Percentiles rank a stretch among this genome's conserved stretches.
These are phyloP conservation scores for Dillenia suffruticosa DNA, from an alignment of 164 flowering plant genomes.

Conservation along the genomic window DNA sequence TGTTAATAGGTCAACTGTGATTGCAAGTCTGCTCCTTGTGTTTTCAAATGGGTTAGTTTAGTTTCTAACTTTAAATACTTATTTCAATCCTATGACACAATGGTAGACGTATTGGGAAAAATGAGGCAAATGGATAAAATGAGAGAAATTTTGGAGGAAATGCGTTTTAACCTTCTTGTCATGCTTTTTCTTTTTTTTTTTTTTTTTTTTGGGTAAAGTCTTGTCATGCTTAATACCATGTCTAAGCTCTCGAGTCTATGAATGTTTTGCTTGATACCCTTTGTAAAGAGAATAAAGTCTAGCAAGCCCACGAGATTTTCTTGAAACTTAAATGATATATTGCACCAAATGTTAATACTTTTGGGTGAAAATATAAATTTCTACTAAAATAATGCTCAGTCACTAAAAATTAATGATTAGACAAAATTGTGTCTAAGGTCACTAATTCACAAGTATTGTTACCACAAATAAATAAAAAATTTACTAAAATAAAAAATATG, in stretches of 20 bases:
- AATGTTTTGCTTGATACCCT: conserved; percentile 81
- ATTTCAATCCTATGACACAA: conserved; percentile 42
- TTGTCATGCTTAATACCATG: conserved; percentile 46
- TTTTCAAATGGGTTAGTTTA: conserved; percentile 61
- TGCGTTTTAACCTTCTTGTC: conserved; percentile 14
- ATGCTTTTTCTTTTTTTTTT: too few relatives aligned
- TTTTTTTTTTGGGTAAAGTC: too few relatives aligned
- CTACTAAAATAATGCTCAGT: too few relatives aligned
- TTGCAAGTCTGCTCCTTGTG: conserved; percentile 74
- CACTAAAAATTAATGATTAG: too few relatives aligned
- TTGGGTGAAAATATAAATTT: conserved; percentile 2
- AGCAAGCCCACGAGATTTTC: conserved; percentile 59
- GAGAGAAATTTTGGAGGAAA: conserved; percentile 48
- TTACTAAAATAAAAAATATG: too few relatives aligned
- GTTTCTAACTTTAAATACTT: conserved; percentile 34
- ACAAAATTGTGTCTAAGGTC: too few relatives aligned
- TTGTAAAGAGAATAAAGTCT: conserved; percentile 70
- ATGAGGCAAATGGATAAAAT: conserved; percentile 56
- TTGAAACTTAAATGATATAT: conserved; percentile 59
- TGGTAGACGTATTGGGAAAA: conserved; percentile 78
- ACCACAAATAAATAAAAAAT: too few relatives aligned
- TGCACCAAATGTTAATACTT: conserved; percentile 55
- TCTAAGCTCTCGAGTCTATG: conserved; percentile 44
- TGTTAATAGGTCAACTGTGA: conserved; percentile 45
- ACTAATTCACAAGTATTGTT: too few relatives aligned